Base-by-base conservation (phyloP, 2,329 filamentous ascomycete genomes). In the Epichloe scottii region DNA sequence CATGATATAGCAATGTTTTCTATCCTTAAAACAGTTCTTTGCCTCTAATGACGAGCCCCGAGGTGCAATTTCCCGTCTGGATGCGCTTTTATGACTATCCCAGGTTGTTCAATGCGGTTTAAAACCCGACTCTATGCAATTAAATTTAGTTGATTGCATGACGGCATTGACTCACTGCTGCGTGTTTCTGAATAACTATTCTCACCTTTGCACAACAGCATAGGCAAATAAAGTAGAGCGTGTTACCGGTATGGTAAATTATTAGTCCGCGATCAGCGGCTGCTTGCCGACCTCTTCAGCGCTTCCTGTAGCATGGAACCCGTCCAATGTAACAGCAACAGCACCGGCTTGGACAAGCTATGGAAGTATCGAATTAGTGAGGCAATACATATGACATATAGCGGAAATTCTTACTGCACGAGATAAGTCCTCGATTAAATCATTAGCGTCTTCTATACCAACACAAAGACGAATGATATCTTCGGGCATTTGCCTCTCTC, bases 401-500 rank as follows among this genome's bases (percentile, higher is more conserved):
- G 21, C 7, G 37, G 23, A 37, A 21, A 10, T 23, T n/a, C 88
- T 77, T 81, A 94, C 89, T 59, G 93, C 93, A 59, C 89, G 82
- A 55, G 84, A 86, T 53, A 98, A 72, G 68, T 98, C 93, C 63
- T 97, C 91, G 63, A 97, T 87, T 61, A 98, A 66, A 71, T 98
- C 93, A 59, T 89, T 81, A 3, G 78, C 80, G 67, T 98, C 93
- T 67, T 98, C 93, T 62, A 98, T 98, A 44, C 93, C 93, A 43
- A 98, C 89, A 63, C 93, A 98, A 51, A 98, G 70, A 51, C 93
- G 79, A 61, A 98, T 97, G 54, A 98, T 85, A 66, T 98, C 93
- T 70, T 98, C 93, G 11, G 93, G 93, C 82, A 98, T 86, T 57
- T 91, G 84, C 56, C 90, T 79, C 71, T 95, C 89, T 60, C 81